These are phyloP conservation scores for Metschnikowia dekortorum DNA, from an alignment of 805 yeast species.

Conservation along the genomic window DNA sequence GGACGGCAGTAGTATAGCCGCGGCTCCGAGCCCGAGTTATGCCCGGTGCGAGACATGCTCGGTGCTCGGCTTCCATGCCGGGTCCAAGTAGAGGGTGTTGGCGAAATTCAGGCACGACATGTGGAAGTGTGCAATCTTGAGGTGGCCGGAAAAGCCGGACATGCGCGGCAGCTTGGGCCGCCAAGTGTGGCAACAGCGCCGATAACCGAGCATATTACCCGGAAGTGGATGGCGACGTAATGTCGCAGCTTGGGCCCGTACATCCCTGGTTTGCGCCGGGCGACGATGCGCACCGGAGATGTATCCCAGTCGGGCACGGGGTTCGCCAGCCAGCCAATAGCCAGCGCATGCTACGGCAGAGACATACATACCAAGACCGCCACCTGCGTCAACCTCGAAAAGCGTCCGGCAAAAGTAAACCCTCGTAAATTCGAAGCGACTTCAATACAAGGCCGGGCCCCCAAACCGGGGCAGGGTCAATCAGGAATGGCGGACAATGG, in stretches of 20 bases:
- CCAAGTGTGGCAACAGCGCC: neutral
- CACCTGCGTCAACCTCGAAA: too few species aligned
- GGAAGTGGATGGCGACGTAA: neutral
- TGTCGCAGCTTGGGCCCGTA: neutral
- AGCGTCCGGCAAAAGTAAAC: too few species aligned
- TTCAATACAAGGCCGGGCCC: too few species aligned
- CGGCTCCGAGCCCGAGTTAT: too few species aligned
- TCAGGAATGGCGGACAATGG: neutral
- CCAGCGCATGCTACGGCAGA: too few species aligned
- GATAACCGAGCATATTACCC: slow-evolving; percentile 2
- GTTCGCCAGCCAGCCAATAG: too few species aligned
- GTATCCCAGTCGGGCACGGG: neutral
- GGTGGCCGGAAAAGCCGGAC: neutral
- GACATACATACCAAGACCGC: too few species aligned
- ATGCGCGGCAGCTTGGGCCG: neutral
- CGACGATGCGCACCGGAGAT: slow-evolving; percentile 3
- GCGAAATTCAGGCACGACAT: neutral
- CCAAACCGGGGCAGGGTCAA: neutral
- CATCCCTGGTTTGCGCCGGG: neutral
- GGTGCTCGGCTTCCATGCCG: too few species aligned
- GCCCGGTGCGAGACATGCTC: too few species aligned
- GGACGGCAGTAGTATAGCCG: too few species aligned
- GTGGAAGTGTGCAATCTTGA: neutral
- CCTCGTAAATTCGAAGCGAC: too few species aligned
- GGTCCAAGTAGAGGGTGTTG: neutral